Evolutionary conservation across 2,329 filamentous ascomycete genomes (phyloP).

Genomic region (Aspergillus calidoustus): DNA sequence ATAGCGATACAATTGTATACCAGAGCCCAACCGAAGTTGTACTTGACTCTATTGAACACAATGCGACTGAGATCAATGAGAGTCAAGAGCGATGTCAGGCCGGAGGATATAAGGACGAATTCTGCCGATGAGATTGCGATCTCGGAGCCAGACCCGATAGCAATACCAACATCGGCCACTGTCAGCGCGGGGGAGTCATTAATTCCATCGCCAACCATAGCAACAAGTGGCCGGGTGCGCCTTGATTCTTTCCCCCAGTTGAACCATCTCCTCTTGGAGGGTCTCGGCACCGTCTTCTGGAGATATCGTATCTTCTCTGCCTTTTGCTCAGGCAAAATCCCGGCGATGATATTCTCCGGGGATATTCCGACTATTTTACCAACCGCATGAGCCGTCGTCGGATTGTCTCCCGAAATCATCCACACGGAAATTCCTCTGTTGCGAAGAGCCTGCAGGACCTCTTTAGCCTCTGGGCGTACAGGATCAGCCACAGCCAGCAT

Average conservation of each 20-base stretch:
- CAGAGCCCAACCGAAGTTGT: slow-evolving; percentile 82
- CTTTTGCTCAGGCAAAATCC: no score
- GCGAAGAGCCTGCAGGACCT: slow-evolving; percentile 10
- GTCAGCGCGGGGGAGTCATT: no score
- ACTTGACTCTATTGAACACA: slow-evolving; percentile 74
- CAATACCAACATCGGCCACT: slow-evolving; percentile 77
- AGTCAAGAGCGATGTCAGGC: slow-evolving; percentile 68
- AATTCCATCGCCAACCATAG: slow-evolving; percentile 69
- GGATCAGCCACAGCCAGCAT: slow-evolving; percentile 13
- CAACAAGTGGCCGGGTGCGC: slow-evolving; percentile 36
- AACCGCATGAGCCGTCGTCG: no score
- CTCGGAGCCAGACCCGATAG: slow-evolving; percentile 75
- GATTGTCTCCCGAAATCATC: no score
- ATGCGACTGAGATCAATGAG: slow-evolving; percentile 69
- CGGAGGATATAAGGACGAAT: slow-evolving; percentile 69
- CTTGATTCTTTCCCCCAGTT: slow-evolving; percentile 59
- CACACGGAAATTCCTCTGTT: slow-evolving; percentile 12
- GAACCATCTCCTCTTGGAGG: slow-evolving; percentile 56
- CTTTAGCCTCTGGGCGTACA: slow-evolving; percentile 8
- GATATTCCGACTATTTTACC: no score
- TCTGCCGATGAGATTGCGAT: slow-evolving; percentile 77
- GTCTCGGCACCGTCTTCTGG: slow-evolving; percentile 18
- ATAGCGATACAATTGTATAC: slow-evolving; percentile 77
- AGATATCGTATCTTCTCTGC: slow-evolving; percentile 20
- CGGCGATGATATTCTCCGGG: no score